Base-by-base conservation (phyloP, 805 yeast genomes). In the Pichia eremophila region DNA sequence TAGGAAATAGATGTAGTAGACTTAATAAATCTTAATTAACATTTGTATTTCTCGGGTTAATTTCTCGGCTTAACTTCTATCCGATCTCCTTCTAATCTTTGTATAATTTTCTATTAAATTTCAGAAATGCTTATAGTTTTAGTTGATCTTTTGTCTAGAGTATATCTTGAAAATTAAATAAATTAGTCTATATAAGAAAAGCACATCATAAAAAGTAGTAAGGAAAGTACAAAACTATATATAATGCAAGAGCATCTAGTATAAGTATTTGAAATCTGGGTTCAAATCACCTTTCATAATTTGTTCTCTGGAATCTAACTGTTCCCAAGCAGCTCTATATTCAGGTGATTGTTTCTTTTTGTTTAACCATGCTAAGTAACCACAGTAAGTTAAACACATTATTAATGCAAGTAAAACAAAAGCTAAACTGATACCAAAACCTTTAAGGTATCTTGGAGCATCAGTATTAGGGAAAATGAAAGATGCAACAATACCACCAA, bases 401-500 rank as follows among this genome's bases (percentile, higher is more conserved):
- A 66, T 50, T 31, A 77, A 64, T 1, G 80, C 70, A 22, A 73
- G 53, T 4, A 64, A 62, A 35, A 72, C 58, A 48, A 76, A 72
- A 0, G 77, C 81, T 41, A 82, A 58, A 49, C 75, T 63, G 29
- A 78, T 68, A 40, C 74, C 62, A 48, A 77, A 63, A 39, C 87
- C 89, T 40, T 73, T 77, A 35, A 57, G 67, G 59, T 75, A 82
- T 32, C 63, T 64, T n/a, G 88, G 88, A 14, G 83, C 71, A 51
- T 81, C 85, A 39, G 62, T 56, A 38, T 73, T 55, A 40, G 76
- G 68, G 66, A 77, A 81, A 19, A 79, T 63, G 54, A 71, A 82
- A 2, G 85, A 73, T 6, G 86, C 67, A 47, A 81, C 72, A 55
- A 82, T 81, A 50, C 86, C 87, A 41, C 87, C 88, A 57, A 79